phyloP scores from a whole-genome alignment of 2,329 filamentous ascomycete species.

The Calonectria pseudoreteaudii region DNA sequence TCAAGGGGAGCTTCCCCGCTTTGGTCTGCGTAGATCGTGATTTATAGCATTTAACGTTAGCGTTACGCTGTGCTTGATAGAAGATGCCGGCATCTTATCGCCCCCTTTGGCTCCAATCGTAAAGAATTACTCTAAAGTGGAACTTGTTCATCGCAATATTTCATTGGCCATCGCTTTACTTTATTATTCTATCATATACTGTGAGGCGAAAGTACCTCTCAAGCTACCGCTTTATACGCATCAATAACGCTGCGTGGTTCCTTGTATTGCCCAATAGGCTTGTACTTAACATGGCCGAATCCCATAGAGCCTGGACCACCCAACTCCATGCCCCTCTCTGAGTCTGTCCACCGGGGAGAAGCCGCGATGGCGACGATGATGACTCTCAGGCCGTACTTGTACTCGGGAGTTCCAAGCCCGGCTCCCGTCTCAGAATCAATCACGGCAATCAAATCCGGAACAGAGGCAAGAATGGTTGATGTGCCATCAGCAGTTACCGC shows the following conservation, averaged over 20 bases:
- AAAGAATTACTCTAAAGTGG: neutral
- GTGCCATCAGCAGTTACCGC: conserved; percentile 29
- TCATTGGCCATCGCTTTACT: neutral
- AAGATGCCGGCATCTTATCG: neutral
- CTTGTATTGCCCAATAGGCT: conserved; percentile 62
- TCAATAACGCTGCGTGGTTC: conserved; percentile 66
- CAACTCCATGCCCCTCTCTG: conserved; percentile 59
- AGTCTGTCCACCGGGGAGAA: conserved; percentile 65
- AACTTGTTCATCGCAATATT: neutral
- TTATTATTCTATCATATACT: neutral
- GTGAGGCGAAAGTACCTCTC: neutral
- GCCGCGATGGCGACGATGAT: conserved; percentile 66
- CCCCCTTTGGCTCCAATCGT: neutral
- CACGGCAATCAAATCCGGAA: conserved; percentile 56
- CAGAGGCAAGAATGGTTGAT: conserved; percentile 47
- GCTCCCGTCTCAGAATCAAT: conserved; percentile 51
- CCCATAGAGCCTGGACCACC: conserved; percentile 55
- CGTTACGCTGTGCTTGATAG: neutral
- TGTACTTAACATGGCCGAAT: conserved; percentile 58
- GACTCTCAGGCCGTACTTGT: conserved; percentile 44
- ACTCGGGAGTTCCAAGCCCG: conserved; percentile 53
- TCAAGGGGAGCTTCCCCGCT: conserved; percentile 1
- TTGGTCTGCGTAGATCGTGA: neutral
- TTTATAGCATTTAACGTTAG: neutral
- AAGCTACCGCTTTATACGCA: neutral